These are phyloP conservation scores for Phytopythium aichiense DNA, from an alignment of 352 stramenopile species.

Conservation along the genomic window DNA sequence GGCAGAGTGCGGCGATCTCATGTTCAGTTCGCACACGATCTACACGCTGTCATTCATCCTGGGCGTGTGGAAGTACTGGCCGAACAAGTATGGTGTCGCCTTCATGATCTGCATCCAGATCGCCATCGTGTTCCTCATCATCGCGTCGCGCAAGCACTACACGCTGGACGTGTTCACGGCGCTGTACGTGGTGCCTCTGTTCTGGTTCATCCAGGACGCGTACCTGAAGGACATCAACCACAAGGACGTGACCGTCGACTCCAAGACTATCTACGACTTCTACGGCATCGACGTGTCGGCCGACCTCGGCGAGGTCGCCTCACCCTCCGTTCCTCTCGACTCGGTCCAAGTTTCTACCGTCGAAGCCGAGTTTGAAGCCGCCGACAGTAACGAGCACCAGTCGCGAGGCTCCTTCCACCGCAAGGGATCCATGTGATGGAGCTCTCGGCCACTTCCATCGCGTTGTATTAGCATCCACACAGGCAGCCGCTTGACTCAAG, in stretches of 20 bases:
- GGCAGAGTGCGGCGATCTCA: conserved; percentile 80
- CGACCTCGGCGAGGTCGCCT: conserved; percentile 15
- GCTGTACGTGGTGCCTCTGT: conserved; percentile 85
- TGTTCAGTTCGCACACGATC: conserved; percentile 93
- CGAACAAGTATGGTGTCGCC: conserved; percentile 64
- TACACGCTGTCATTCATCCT: conserved; percentile 89
- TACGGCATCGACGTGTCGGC: conserved; percentile 46
- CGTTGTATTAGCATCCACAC: neutral
- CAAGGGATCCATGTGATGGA: conserved; percentile 6
- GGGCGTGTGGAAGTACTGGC: conserved; percentile 86
- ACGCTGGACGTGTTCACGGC: conserved; percentile 87
- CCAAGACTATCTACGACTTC: conserved; percentile 37
- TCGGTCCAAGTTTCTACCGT: conserved; percentile 10
- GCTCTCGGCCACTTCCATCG: neutral
- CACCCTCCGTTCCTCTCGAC: conserved; percentile 8
- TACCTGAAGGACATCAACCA: conserved; percentile 82
- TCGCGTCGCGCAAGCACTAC: conserved; percentile 89
- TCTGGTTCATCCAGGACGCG: conserved; percentile 79
- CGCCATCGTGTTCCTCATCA: conserved; percentile 84
- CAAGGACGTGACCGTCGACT: conserved; percentile 40
- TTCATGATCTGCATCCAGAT: conserved; percentile 78
- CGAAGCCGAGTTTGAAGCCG: neutral
- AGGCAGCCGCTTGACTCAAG: too few relatives aligned
- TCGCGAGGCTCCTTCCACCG: neutral
- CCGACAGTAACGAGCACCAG: neutral